Conservation (phyloP, 75 land plant species). For the Pseudotsuga menziesii region DNA sequence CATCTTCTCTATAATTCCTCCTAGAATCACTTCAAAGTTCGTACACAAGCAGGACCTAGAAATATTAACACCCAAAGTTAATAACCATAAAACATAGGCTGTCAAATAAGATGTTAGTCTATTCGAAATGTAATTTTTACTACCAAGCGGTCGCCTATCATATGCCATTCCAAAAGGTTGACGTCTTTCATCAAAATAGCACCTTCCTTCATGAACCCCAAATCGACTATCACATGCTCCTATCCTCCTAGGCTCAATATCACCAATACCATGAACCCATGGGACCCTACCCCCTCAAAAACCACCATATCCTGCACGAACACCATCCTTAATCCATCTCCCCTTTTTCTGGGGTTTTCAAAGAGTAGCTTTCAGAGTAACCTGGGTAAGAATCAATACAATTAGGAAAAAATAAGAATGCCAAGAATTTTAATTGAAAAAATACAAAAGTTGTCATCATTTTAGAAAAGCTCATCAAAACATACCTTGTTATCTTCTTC, state of each 20-base stretch:
- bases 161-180: neutral
- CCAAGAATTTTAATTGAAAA: neutral
- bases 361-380: constrained; percentile 33
- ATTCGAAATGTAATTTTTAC: neutral
- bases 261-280: constrained; percentile 9
- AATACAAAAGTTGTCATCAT: neutral
- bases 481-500: constrained; percentile 46
- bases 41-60: neutral
- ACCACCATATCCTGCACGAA: constrained; percentile 21
- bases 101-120: neutral
- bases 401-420: neutral
- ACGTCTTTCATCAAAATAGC: neutral
- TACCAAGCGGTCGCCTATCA: constrained; percentile 6
- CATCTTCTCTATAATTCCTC: constrained; percentile 9
- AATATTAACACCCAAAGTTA: neutral
- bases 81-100: neutral
- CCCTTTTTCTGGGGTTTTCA: constrained; percentile 33
- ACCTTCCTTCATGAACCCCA: neutral
- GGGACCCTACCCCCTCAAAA: constrained; percentile 1
- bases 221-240: neutral
- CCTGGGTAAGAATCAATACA: constrained; percentile 12
- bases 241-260: constrained; percentile 1
- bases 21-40: neutral
- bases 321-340: constrained; percentile 14
- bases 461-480: neutral